Percentiles rank a stretch among this genome's conserved stretches.
Conservation (phyloP, 805 yeast species). For the Schizosaccharomyces lindneri region DNA sequence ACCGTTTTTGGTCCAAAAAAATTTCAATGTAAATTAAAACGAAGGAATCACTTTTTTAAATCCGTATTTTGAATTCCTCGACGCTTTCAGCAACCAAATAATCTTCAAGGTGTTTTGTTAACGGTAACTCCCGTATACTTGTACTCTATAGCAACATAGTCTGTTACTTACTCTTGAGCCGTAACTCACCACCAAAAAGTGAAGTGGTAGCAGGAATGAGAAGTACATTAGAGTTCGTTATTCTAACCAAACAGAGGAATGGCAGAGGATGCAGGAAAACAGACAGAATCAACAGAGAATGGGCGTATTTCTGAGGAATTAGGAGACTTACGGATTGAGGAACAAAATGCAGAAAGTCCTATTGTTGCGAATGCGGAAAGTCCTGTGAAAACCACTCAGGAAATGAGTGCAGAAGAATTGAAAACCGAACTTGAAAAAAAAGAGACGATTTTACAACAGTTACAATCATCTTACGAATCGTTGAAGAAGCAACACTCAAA, state of each 20-base stretch:
- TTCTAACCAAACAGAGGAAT: background rate
- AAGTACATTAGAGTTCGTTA: background rate
- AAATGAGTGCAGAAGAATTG: background rate
- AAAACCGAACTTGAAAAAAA: background rate
- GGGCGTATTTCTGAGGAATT: background rate
- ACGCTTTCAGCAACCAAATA: too few species aligned
- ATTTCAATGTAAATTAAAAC: too few species aligned
- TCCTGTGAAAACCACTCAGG: background rate
- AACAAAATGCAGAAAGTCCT: background rate
- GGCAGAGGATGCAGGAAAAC: background rate
- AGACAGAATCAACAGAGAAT: background rate
- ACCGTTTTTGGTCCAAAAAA: too few species aligned
- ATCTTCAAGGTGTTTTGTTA: too few species aligned
- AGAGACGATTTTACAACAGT: background rate
- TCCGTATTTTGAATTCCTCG: too few species aligned
- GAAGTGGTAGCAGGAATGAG: too few species aligned
- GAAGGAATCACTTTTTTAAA: too few species aligned
- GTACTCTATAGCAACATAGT: too few species aligned
- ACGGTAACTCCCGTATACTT: too few species aligned
- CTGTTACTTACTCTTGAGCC: too few species aligned
- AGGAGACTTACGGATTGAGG: background rate
- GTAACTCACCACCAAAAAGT: too few species aligned
- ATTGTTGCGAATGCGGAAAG: background rate
- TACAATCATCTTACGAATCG: background rate
- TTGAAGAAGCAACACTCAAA: conserved; percentile 16